Percentiles rank a stretch among this genome's conserved stretches.
phyloP scores from a whole-genome alignment of 352 stramenopile genomes.

The Phytopythium montanum region DNA sequence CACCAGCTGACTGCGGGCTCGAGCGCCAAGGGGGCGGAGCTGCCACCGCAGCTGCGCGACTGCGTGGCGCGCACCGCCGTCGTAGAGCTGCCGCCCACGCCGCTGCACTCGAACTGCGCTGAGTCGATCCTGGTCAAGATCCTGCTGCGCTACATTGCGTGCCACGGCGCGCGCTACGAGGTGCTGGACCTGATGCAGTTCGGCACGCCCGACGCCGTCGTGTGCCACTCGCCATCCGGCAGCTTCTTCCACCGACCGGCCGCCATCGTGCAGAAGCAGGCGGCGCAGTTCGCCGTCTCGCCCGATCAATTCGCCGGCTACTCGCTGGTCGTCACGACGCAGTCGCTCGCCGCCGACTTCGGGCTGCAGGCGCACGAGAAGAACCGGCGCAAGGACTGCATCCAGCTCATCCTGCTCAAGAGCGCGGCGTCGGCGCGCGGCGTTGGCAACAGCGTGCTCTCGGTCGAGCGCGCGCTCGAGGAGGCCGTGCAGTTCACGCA shows the following conservation, averaged over 20 bases:
- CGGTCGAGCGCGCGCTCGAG: slow-evolving; percentile 58
- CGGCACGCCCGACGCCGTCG: slow-evolving; percentile 78
- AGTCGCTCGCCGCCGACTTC: slow-evolving; percentile 37
- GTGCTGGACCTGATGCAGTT: slow-evolving; percentile 83
- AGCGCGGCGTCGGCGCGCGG: slow-evolving; percentile 29
- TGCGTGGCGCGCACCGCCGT: slow-evolving; percentile 49
- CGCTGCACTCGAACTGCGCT: slow-evolving; percentile 64
- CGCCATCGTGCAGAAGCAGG: slow-evolving; percentile 19
- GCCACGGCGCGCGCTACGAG: slow-evolving; percentile 75
- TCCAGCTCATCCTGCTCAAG: slow-evolving; percentile 70
- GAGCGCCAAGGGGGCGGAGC: slow-evolving; percentile 8
- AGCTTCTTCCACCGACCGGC: slow-evolving; percentile 74
- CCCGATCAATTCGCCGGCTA: slow-evolving; percentile 39
- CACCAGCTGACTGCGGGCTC: background rate
- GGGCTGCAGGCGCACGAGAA: slow-evolving; percentile 31
- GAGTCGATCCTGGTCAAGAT: slow-evolving; percentile 75
- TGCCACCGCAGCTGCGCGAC: slow-evolving; percentile 26
- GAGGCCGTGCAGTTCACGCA: slow-evolving; percentile 75
- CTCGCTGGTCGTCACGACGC: slow-evolving; percentile 76
- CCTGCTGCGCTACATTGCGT: slow-evolving; percentile 83
- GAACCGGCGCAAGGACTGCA: slow-evolving; percentile 53
- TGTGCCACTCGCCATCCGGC: slow-evolving; percentile 66
- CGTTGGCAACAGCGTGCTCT: slow-evolving; percentile 47
- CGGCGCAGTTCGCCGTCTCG: slow-evolving; percentile 15
- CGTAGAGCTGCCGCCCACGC: slow-evolving; percentile 52